These are phyloP conservation scores for Sporothrix protearum DNA, from an alignment of 2,329 filamentous ascomycete species.

Conservation along the genomic window DNA sequence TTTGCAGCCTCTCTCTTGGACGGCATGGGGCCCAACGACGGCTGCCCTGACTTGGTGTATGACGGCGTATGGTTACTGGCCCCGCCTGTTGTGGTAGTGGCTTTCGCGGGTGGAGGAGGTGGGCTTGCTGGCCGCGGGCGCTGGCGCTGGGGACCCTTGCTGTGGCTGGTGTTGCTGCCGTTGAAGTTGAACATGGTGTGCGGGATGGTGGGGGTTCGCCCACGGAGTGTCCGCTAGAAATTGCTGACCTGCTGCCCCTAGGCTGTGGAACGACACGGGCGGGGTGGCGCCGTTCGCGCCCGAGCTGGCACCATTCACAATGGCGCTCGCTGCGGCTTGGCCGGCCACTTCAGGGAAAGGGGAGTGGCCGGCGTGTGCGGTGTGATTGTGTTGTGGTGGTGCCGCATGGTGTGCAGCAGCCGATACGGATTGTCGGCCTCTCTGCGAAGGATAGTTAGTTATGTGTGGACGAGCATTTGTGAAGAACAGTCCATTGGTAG, in stretches of 20 bases:
- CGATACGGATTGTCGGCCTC: background rate
- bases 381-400: background rate
- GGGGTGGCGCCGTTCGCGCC: background rate
- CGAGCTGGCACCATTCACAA: background rate
- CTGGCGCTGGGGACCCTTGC: background rate
- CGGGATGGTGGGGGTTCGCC: constrained; percentile 82
- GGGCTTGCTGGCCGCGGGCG: background rate
- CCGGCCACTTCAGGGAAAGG: constrained; percentile 10
- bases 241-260: constrained; percentile 72
- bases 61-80: background rate
- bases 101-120: background rate
- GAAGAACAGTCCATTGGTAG: no score
- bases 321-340: background rate
- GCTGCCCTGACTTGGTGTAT: background rate
- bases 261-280: constrained; percentile 42
- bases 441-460: background rate
- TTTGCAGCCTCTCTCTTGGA: constrained; percentile 11
- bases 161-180: constrained; percentile 23
- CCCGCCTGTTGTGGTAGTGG: constrained; percentile 7
- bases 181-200: constrained; percentile 43
- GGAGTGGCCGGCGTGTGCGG: constrained; percentile 31
- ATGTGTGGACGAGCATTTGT: background rate
- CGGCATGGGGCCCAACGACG: background rate
- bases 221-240: constrained; percentile 87
- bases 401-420: background rate